Percentiles rank a stretch among this genome's conserved stretches.
phyloP scores from a whole-genome alignment of 2,329 filamentous ascomycete genomes.

The Xylaria sp. region DNA sequence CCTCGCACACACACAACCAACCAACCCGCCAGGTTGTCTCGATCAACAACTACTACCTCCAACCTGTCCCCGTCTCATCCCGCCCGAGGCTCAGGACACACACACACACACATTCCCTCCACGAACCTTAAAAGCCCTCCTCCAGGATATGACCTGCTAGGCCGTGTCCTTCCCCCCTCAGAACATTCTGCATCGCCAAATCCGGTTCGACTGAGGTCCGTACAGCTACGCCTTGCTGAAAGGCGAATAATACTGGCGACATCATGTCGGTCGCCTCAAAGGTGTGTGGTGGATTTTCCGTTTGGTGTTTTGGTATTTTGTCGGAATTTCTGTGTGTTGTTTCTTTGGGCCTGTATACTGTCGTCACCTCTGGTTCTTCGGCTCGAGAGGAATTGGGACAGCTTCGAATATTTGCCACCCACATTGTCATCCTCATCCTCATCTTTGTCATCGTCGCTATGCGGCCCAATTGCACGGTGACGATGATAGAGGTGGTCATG shows the following conservation, averaged over 20 bases:
- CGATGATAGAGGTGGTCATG: neutral
- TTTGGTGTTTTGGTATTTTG: neutral
- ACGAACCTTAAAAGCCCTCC: constrained; percentile 17
- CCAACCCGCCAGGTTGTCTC: constrained; percentile 27
- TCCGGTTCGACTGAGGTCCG: constrained; percentile 49
- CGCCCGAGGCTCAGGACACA: constrained; percentile 34
- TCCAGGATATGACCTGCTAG: constrained; percentile 52
- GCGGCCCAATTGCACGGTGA: neutral
- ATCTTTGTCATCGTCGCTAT: too few relatives aligned
- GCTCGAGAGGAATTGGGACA: neutral
- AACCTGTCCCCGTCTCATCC: constrained; percentile 18
- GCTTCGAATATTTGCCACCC: constrained; percentile 2
- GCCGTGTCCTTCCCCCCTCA: constrained; percentile 49
- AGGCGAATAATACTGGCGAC: constrained; percentile 65
- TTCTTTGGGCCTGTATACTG: neutral
- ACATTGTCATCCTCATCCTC: neutral
- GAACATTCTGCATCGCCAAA: constrained; percentile 39
- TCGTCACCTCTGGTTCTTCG: neutral
- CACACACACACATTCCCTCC: constrained; percentile 19
- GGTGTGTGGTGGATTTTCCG: constrained; percentile 57
- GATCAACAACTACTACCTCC: constrained; percentile 24
- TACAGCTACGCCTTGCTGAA: constrained; percentile 58
- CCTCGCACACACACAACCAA: constrained; percentile 14
- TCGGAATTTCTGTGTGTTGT: neutral
- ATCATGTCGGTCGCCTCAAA: constrained; percentile 72